Base-by-base conservation (phyloP, 805 yeast species). In the Yamadazyma sp. region DNA sequence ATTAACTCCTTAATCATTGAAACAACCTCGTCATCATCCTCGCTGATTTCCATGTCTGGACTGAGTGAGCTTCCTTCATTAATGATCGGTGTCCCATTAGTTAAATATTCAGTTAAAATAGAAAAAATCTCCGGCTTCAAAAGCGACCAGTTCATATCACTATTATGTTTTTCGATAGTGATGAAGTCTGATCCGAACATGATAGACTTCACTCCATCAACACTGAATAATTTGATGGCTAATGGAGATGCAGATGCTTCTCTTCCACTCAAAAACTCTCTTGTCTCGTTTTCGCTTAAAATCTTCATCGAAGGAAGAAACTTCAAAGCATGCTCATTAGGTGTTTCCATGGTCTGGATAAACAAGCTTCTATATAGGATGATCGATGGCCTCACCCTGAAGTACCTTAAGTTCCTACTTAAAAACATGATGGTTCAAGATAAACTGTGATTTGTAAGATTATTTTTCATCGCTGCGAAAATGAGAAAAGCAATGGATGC, bases 141-240 rank as follows among this genome's bases (percentile, higher is more conserved):
- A 15, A 79, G 52, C 32, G 77, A 57, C 88, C 88, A 81, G 33
- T 70, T 62, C 18, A 73, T 68, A 47, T 74, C 77, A 6, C 56
- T 58, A 21, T 60, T 52, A 14, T 59, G 54, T 58, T 86, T 86
- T 52, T 84, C 91, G 12, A 88, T 76, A 1, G 96, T 88, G 45
- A 88, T 82, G 59, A 89, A 88, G 59, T 88, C 82, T 3, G 82
- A 70, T 2, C 96, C 96, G 53, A 85, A 79, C 82, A 88, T 75
- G 36, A 88, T 78, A 1, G 88, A 73, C 29, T 71, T 71, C 25
- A 88, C 76, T 3, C 95, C 95, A 50, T 86, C 93, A 3, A 87
- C 68, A 6, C 81, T 70, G 50, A 87, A 82, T 33, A 87, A 65
- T 55, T 80, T 82, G 41, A 84, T 67, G 2, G 95, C 95, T 36